Percentiles rank a stretch among this genome's conserved stretches.
phyloP scores from a whole-genome alignment of 345 rosid species.

The Raphanus sativus region DNA sequence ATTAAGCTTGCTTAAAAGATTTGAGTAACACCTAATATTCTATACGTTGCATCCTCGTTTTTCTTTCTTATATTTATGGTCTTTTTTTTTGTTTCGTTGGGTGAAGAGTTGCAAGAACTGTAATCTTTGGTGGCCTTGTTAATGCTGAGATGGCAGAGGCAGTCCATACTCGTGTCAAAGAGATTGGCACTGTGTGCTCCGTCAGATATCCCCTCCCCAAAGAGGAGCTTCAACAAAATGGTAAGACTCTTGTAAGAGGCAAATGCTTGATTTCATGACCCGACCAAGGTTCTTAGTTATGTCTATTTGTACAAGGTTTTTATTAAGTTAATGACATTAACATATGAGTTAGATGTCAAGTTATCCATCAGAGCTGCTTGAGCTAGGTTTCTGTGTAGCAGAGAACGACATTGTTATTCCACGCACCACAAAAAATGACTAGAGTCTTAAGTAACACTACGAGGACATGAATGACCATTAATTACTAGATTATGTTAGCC shows the following conservation, averaged over 20 bases:
- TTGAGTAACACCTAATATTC: background rate
- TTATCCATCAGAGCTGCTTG: background rate
- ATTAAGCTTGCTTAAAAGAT: background rate
- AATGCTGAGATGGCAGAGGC: slow-evolving; percentile 68
- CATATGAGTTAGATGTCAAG: background rate
- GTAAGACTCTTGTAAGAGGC: slow-evolving; percentile 43
- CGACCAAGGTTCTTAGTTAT: background rate
- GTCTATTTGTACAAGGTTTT: background rate
- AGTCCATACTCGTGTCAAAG: slow-evolving; percentile 60
- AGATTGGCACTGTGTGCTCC: slow-evolving; percentile 74
- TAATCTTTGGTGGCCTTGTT: slow-evolving; percentile 81
- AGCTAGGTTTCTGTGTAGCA: slow-evolving; percentile 6
- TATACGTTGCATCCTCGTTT: background rate
- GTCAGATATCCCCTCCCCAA: slow-evolving; percentile 77
- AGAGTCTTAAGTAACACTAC: background rate
- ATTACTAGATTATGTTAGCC: slow-evolving; percentile 14
- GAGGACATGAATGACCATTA: background rate
- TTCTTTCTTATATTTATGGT: background rate
- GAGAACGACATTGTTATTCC: slow-evolving; percentile 11
- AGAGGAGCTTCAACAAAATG: slow-evolving; percentile 66
- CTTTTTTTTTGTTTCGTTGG: background rate
- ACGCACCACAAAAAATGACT: background rate
- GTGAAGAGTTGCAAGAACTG: slow-evolving; percentile 90
- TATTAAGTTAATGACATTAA: background rate
- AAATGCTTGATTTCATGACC: background rate